Evolutionary conservation across 345 rosid species (phyloP).

Genomic region (Linum lewisii): DNA sequence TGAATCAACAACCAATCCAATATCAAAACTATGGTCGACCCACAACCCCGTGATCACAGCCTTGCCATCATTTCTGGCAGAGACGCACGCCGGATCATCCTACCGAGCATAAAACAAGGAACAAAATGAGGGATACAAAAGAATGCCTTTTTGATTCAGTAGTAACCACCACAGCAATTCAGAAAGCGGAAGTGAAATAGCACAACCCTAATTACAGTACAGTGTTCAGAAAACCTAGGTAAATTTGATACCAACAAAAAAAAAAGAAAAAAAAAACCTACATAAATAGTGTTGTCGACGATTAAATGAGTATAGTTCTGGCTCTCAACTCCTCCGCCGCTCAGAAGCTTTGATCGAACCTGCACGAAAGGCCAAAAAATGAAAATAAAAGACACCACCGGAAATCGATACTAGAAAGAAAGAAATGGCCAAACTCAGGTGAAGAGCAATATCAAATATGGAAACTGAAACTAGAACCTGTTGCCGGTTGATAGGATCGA

Average conservation of each 20-base stretch:
- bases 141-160: too few relatives aligned
- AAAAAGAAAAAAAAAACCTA: too few relatives aligned
- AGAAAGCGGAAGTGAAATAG: background rate
- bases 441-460: too few relatives aligned
- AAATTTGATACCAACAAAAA: too few relatives aligned
- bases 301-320: constrained; percentile 58
- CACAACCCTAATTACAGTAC: background rate
- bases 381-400: background rate
- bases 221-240: too few relatives aligned
- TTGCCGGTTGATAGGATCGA: constrained; percentile 33
- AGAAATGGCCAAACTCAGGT: background rate
- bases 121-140: too few relatives aligned
- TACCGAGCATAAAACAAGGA: constrained; percentile 11
- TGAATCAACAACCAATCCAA: constrained; percentile 56
- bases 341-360: constrained; percentile 64
- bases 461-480: constrained; percentile 24
- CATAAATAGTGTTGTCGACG: constrained; percentile 59
- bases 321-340: constrained; percentile 60
- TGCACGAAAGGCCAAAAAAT: constrained; percentile 8
- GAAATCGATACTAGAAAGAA: background rate
- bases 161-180: background rate
- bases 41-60: constrained; percentile 61
- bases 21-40: constrained; percentile 76
- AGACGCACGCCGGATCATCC: constrained; percentile 78
- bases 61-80: constrained; percentile 67